These are phyloP conservation scores for Candida coquimbonensis DNA, from an alignment of 805 yeast species.

Conservation along the genomic window DNA sequence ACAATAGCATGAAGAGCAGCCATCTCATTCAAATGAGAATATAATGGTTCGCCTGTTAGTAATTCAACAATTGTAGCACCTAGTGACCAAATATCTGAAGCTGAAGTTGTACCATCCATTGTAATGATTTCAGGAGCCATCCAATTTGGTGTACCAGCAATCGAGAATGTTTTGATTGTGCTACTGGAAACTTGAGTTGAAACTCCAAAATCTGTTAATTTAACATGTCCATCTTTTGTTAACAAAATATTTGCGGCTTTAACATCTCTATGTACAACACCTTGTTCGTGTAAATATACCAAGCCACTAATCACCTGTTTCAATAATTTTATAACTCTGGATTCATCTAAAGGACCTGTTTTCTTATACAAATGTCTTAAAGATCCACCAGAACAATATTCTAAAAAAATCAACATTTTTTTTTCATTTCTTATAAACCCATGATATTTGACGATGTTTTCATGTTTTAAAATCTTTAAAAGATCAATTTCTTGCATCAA, in stretches of 20 bases:
- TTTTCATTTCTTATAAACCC: conserved; percentile 76
- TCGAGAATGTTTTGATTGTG: conserved; percentile 45
- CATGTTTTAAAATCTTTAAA: conserved; percentile 72
- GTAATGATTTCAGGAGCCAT: conserved; percentile 96
- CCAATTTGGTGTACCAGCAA: conserved; percentile 93
- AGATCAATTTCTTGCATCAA: conserved; percentile 60
- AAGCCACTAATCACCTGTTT: conserved; percentile 65
- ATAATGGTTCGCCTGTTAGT: conserved; percentile 82
- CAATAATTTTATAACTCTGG: conserved; percentile 52
- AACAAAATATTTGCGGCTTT: conserved; percentile 73
- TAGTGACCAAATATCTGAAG: conserved; percentile 88
- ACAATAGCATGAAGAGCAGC: conserved; percentile 82
- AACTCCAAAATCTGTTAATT: conserved; percentile 70
- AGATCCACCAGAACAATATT: conserved; percentile 64
- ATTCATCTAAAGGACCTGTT: conserved; percentile 48
- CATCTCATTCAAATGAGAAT: conserved; percentile 66
- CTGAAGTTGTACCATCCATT: conserved; percentile 77
- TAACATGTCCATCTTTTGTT: conserved; percentile 58
- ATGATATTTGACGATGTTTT: conserved; percentile 83
- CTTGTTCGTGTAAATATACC: conserved; percentile 55
- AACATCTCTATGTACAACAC: conserved; percentile 67
- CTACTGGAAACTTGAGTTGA: conserved; percentile 59
- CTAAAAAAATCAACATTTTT: conserved; percentile 68
- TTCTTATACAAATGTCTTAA: conserved; percentile 37
- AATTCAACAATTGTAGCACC: conserved; percentile 94